These are phyloP conservation scores for Sporothrix sp. DNA, from an alignment of 2,329 filamentous ascomycete species.

Conservation along the genomic window DNA sequence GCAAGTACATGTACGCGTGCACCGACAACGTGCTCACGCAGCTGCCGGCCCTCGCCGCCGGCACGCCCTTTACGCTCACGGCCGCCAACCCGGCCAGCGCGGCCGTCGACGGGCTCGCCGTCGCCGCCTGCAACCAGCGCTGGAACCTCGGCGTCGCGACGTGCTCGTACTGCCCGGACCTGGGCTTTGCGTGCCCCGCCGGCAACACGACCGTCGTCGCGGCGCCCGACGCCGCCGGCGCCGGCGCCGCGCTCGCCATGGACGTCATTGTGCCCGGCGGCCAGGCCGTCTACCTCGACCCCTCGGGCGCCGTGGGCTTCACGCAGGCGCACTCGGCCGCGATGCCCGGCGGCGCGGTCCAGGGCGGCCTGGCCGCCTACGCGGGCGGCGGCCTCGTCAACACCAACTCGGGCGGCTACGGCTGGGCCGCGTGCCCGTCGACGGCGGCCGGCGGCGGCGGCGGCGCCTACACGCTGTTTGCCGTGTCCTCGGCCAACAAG, in stretches of 20 bases:
- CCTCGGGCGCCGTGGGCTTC: slow-evolving; percentile 23
- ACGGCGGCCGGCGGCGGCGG: slow-evolving; percentile 17
- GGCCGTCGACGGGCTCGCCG: slow-evolving; percentile 22
- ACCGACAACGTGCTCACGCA: slow-evolving; percentile 20
- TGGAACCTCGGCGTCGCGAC: slow-evolving; percentile 22
- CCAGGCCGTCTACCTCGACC: slow-evolving; percentile 24
- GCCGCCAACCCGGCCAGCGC: slow-evolving; percentile 24
- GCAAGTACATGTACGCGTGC: slow-evolving; percentile 27
- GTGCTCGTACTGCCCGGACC: slow-evolving; percentile 24
- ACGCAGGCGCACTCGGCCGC: slow-evolving; percentile 27
- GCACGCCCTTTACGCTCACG: slow-evolving; percentile 22
- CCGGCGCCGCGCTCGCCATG: slow-evolving; percentile 19
- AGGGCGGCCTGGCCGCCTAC: slow-evolving; percentile 24
- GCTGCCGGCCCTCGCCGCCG: slow-evolving; percentile 17
- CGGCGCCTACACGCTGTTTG: slow-evolving; percentile 21
- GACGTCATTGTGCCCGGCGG: slow-evolving; percentile 26
- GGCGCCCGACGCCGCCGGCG: slow-evolving; percentile 1
- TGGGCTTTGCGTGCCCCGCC: slow-evolving; percentile 22
- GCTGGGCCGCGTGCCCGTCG: slow-evolving; percentile 25
- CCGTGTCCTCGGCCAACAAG: slow-evolving; percentile 21
- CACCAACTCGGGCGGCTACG: slow-evolving; percentile 24
- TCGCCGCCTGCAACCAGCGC: slow-evolving; percentile 22
- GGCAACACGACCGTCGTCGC: slow-evolving; percentile 23
- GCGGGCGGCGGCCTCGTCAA: slow-evolving; percentile 26
- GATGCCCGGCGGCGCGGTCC: slow-evolving; percentile 22